phyloP scores from a whole-genome alignment of 2,329 filamentous ascomycete genomes.

The Paecilomyces niveus region DNA sequence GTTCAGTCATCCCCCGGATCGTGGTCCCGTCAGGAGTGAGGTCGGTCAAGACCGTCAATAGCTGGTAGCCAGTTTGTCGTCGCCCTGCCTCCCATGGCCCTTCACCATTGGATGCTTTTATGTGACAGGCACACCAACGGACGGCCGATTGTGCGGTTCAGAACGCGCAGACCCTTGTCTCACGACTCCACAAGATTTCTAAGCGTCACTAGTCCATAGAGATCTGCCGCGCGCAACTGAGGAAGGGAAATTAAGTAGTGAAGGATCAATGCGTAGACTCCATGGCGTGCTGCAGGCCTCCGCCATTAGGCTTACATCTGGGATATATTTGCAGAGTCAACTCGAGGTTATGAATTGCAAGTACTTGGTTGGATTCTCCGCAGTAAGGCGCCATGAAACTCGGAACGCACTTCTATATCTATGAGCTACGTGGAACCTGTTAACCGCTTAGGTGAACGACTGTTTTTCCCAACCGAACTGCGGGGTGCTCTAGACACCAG shows the following conservation, averaged over 20 bases:
- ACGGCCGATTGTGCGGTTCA: not conserved
- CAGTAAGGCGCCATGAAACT: not conserved
- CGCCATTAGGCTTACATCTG: not conserved
- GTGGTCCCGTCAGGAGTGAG: not conserved
- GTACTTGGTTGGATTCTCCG: not conserved
- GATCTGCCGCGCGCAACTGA: not conserved
- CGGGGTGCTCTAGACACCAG: not conserved
- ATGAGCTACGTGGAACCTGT: not conserved
- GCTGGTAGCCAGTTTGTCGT: not conserved
- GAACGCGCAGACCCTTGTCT: not conserved
- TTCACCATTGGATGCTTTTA: not conserved
- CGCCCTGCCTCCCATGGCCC: not conserved
- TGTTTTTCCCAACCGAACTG: not conserved
- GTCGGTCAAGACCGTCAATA: not conserved
- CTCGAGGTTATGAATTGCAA: not conserved
- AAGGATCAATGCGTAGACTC: not conserved
- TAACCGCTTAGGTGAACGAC: not conserved
- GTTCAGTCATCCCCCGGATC: not conserved
- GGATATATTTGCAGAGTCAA: not conserved
- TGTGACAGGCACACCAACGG: not conserved
- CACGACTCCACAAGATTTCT: not conserved
- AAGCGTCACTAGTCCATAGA: not conserved
- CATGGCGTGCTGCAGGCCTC: not conserved
- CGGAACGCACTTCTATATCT: not conserved
- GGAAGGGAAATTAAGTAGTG: not conserved